Evolutionary conservation across 108 stramenopile species (phyloP).

Genomic region (Cylindrotheca fusiformis): DNA sequence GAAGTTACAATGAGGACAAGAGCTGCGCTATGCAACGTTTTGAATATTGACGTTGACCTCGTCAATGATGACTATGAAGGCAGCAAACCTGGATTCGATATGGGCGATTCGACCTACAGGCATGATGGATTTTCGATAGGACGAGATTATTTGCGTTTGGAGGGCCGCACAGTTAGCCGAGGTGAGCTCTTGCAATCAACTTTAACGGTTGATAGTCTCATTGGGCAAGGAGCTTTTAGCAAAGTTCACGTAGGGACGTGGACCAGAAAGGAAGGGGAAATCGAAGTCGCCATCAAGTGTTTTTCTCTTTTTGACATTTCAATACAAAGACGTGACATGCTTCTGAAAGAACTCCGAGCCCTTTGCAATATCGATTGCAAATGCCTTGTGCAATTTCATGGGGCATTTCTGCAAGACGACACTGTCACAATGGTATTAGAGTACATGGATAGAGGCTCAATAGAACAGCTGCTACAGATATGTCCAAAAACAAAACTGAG

Average conservation of each 20-base stretch:
- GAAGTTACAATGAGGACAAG: too few relatives aligned
- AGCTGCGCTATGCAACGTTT: too few relatives aligned
- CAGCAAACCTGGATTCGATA: constrained; percentile 8
- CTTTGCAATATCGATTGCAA: constrained; percentile 57
- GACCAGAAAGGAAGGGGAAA: constrained; percentile 12
- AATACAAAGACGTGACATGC: constrained; percentile 46
- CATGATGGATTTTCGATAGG: constrained; percentile 78
- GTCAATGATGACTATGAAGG: constrained; percentile 13
- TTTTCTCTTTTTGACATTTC: constrained; percentile 34
- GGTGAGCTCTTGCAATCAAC: constrained; percentile 30
- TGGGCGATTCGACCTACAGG: constrained; percentile 56
- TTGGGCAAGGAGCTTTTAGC: constrained; percentile 72
- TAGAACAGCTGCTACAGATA: constrained; percentile 34
- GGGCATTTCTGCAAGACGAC: constrained; percentile 66
- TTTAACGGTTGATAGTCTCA: constrained; percentile 30
- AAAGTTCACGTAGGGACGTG: constrained; percentile 52
- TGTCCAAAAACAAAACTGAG: background rate
- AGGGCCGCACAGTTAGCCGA: constrained; percentile 51
- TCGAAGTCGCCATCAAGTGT: constrained; percentile 37
- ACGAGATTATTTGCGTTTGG: constrained; percentile 63
- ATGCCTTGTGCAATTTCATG: constrained; percentile 65
- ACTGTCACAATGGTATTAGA: constrained; percentile 71
- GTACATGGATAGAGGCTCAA: constrained; percentile 79
- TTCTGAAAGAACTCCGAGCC: constrained; percentile 62
- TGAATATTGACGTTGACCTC: constrained; percentile 18